Base-by-base conservation (phyloP, 495 filamentous ascomycete genomes). In the Barbatosphaeria neglecta region DNA sequence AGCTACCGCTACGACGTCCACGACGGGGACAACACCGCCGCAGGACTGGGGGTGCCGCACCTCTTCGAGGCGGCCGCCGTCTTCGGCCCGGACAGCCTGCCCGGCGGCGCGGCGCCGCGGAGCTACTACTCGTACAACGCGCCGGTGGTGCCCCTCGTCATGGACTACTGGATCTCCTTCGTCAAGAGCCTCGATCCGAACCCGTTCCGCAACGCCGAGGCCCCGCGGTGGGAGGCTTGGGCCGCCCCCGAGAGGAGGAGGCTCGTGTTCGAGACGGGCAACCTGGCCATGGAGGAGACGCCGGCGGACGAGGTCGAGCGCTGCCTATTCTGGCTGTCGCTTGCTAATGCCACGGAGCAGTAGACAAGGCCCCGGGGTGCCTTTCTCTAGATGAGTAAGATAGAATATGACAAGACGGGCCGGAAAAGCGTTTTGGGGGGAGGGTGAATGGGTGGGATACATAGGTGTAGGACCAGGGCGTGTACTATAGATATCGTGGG, bases 141-240 rank as follows among this genome's bases (percentile, higher is more conserved):
- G 7, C 44, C 22, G 0, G 48, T 70, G 0, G 62, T 72, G 20
- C 49, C 47, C 8, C 41, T 64, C 22, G 46, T 68, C 13, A 68
- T 67, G 66, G 52, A 57, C 37, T 72, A 70, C 47, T 69, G 57
- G 50, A 54, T 70, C 15, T 63, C 63, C 17, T 71, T 72, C 43
- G 65, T 68, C 39, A 44, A 52, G 22, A 51, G 46, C 16, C 37
- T 70, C 25, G 62, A 72, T 31, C 67, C 67, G 42, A 66, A 63
- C 7, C 2, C 31, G 20, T 33, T 55, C 22, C 28, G 57, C 31
- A 22, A 37, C 11, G 10, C 16, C 2, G 61, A 51, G 4, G 50
- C 56, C 23, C 60, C 64, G 22, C 45, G 27, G 5, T 70, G 69
- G 67, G 56, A 46, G 52, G 8, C 18, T 5, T 68, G 67, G 67